These are phyloP conservation scores for Aspergillus heteromorphus DNA, from an alignment of 495 filamentous ascomycete genomes.

Conservation along the genomic window DNA sequence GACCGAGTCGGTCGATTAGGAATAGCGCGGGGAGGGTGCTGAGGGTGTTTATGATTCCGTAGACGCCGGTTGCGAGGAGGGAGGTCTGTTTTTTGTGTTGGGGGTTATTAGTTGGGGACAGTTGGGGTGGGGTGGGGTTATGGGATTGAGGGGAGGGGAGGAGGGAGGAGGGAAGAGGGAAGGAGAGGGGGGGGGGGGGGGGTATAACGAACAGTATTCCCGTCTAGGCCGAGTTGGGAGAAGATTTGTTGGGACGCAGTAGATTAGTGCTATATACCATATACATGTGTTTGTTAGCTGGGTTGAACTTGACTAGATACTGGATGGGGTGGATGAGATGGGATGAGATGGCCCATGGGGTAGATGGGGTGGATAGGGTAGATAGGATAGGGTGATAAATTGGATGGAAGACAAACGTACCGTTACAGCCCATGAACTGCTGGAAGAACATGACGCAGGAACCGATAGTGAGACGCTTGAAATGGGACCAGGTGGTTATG, in stretches of 20 bases:
- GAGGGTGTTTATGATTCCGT: conserved; percentile 71
- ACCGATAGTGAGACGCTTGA: conserved; percentile 69
- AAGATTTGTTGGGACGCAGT: conserved; percentile 78
- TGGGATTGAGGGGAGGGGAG: too few relatives aligned
- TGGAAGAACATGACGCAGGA: conserved; percentile 76
- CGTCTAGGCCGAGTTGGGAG: conserved; percentile 56
- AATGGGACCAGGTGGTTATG: conserved; percentile 65
- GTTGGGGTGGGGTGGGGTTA: too few relatives aligned
- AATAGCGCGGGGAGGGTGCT: conserved; percentile 71
- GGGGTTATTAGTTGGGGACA: too few relatives aligned
- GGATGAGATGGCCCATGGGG: too few relatives aligned
- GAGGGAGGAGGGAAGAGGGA: too few relatives aligned
- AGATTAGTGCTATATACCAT: conserved; percentile 53
- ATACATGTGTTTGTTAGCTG: conserved; percentile 30
- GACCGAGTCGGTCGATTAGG: conserved; percentile 72
- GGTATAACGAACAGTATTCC: conserved; percentile 37
- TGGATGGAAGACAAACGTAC: conserved; percentile 8
- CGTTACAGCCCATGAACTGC: conserved; percentile 64
- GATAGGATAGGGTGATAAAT: too few relatives aligned
- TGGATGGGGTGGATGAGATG: too few relatives aligned
- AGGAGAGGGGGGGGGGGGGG: too few relatives aligned
- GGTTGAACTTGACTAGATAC: background rate
- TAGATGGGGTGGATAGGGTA: too few relatives aligned
- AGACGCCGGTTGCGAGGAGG: conserved; percentile 73
- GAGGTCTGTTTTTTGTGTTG: conserved; percentile 48